Base-by-base conservation (phyloP, 1,284 basidiomycete genomes). In the Fistulinella cinereoalba region DNA sequence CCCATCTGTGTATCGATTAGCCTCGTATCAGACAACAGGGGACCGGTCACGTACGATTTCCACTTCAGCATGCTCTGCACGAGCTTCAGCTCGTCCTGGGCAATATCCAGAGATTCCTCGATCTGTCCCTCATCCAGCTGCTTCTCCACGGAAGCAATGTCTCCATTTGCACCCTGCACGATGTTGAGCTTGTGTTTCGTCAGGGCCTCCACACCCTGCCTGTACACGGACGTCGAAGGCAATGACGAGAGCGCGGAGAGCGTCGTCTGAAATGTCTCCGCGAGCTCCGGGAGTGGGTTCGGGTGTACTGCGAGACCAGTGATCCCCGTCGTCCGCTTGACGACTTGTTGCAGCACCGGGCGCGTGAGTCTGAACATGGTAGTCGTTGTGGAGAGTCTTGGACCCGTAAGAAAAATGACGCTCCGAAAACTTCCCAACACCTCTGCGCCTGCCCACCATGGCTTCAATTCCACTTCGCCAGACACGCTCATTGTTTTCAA, bases 61-160 rank as follows among this genome's bases (percentile, higher is more conserved):
- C 92, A 98, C 65, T 96, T 89, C 21, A 86, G 65, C 88, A 98
- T 92, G 72, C 92, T 91, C 31, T 75, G 75, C 2, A 80, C 88
- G 37, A 98, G 73, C 42, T 71, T 74, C 49, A 91, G 73, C 71
- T 99, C 96, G 56, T 90, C 87, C 57, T 85, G 69, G 4, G 94
- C 95, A 70, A 92, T 83, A 58, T 84, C 76, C 53, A 99, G 61
- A 31, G 88, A 79, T 67, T 93, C 81, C 71, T 96, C 92, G 44
- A 94, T 85, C 55, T 90, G 81, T 0, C 89, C 88, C 64, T 87
- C 81, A 37, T 84, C 77, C 42, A 94, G 61, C 65, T 83, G 76
- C 58, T 75, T 79, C 73, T 97, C 94, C 13, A 78, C 86, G 12
- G 73, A 69, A 32, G 71, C 64, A 47, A 91, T 69, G 58, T 91